phyloP scores from a whole-genome alignment of 192 early-diverging fungal species.

The Glomus cerebriforme region DNA sequence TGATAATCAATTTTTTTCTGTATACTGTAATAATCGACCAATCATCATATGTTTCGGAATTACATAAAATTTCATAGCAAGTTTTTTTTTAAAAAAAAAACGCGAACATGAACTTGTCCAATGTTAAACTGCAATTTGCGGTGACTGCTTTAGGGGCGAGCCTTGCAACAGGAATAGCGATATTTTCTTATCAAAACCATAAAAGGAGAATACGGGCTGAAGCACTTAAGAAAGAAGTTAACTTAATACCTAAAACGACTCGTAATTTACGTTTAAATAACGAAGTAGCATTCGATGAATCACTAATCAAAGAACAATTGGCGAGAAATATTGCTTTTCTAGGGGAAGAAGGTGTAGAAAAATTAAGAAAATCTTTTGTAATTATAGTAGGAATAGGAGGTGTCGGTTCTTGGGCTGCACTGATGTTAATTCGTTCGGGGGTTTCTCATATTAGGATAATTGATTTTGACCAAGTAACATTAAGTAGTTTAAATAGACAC shows the following conservation, averaged over 20 bases:
- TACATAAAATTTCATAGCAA: too few relatives aligned
- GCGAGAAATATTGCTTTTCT: constrained; percentile 86
- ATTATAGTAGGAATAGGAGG: constrained; percentile 95
- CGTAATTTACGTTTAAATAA: background rate
- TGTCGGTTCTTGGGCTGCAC: constrained; percentile 87
- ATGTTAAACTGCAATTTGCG: background rate
- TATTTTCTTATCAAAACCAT: constrained; percentile 7
- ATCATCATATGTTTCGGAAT: too few relatives aligned
- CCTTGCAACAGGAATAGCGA: constrained; percentile 5
- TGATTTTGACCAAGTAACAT: constrained; percentile 97
- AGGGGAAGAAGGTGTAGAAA: constrained; percentile 75
- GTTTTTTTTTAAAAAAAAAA: background rate
- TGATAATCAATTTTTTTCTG: too few relatives aligned
- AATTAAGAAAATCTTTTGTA: constrained; percentile 81
- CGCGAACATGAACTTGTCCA: constrained; percentile 7
- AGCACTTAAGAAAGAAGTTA: constrained; percentile 16
- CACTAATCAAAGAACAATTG: constrained; percentile 82
- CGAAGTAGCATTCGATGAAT: constrained; percentile 53
- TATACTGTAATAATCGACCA: too few relatives aligned
- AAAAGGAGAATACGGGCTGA: constrained; percentile 9
- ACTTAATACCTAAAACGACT: background rate
- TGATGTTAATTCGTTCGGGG: constrained; percentile 90
- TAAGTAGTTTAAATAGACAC: constrained; percentile 93
- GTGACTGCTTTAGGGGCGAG: constrained; percentile 20
- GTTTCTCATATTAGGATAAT: constrained; percentile 85